Percentiles rank a stretch among this genome's conserved stretches.
Evolutionary conservation across 2,329 filamentous ascomycete genomes (phyloP).

Genomic region (Capronia americana): DNA sequence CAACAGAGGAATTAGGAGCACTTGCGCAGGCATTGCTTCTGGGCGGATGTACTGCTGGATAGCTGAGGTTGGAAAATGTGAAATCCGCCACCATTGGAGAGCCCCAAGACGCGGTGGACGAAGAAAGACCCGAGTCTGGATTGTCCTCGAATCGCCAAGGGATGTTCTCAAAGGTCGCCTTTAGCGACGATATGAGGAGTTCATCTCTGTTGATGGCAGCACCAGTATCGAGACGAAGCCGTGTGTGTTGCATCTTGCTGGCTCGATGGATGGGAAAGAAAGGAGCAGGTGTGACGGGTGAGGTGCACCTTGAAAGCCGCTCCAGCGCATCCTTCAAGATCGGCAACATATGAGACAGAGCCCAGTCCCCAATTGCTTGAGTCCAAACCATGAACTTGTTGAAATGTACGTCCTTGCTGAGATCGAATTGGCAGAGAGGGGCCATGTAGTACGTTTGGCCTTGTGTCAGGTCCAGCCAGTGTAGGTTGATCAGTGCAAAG

Average conservation of each 20-base stretch:
- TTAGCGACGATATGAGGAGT: slow-evolving; percentile 28
- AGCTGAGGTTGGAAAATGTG: slow-evolving; percentile 27
- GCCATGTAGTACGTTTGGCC: slow-evolving; percentile 35
- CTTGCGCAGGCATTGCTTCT: slow-evolving; percentile 19
- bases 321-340: slow-evolving; percentile 27
- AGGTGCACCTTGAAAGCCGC: not conserved
- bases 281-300: slow-evolving; percentile 5
- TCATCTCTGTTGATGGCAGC: slow-evolving; percentile 24
- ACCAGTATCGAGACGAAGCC: slow-evolving; percentile 26
- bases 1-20: slow-evolving; percentile 12
- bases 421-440: slow-evolving; percentile 35
- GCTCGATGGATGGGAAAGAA: slow-evolving; percentile 9
- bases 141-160: slow-evolving; percentile 34
- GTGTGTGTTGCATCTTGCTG: slow-evolving; percentile 6
- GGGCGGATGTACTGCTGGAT: slow-evolving; percentile 24
- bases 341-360: slow-evolving; percentile 27
- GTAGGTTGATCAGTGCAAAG: slow-evolving; percentile 34
- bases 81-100: slow-evolving; percentile 28
- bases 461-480: slow-evolving; percentile 32
- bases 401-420: slow-evolving; percentile 34
- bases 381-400: slow-evolving; percentile 30
- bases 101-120: slow-evolving; percentile 33
- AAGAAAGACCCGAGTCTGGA: slow-evolving; percentile 33
- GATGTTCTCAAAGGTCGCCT: slow-evolving; percentile 28
- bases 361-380: slow-evolving; percentile 34